Conservation (phyloP, 352 stramenopile genomes). For the Phytopythium montanum region DNA sequence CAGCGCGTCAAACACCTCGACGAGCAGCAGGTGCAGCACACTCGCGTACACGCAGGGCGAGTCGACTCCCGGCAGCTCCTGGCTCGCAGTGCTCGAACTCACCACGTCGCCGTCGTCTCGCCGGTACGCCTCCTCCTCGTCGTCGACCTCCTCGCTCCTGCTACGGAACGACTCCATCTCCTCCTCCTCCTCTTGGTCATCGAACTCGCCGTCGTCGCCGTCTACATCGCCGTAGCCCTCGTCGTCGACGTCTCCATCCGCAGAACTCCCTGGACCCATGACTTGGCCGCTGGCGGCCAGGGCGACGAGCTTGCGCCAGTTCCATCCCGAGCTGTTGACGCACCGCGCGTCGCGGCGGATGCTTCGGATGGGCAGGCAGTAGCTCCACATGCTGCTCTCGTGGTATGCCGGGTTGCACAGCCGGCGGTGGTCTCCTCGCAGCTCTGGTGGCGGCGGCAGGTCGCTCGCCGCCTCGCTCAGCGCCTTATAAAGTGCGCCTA, state of each 20-base stretch:
- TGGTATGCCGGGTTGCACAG: slow-evolving; percentile 3
- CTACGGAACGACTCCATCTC: not conserved
- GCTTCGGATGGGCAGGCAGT: slow-evolving; percentile 1
- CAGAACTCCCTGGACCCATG: not conserved
- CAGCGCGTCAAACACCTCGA: slow-evolving; percentile 14
- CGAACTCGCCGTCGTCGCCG: not conserved
- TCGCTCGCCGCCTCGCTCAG: not conserved
- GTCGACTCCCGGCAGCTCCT: not conserved
- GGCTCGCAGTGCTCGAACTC: not conserved
- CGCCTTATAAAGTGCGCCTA: not conserved
- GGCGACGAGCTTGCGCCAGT: slow-evolving; percentile 1
- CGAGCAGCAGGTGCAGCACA: slow-evolving; percentile 14
- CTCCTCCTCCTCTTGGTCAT: not conserved
- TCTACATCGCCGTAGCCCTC: not conserved
- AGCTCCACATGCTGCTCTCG: not conserved
- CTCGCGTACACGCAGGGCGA: slow-evolving; percentile 14
- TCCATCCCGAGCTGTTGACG: not conserved
- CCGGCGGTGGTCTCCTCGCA: not conserved
- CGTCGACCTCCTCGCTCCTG: not conserved
- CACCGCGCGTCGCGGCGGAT: not conserved
- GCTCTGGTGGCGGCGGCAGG: slow-evolving; percentile 1
- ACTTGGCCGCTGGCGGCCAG: not conserved
- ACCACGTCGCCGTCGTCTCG: not conserved
- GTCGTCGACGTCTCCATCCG: not conserved
- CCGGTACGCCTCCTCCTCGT: slow-evolving; percentile 3